Base-by-base conservation (phyloP, 805 yeast genomes). In the Ogataea siamensis region DNA sequence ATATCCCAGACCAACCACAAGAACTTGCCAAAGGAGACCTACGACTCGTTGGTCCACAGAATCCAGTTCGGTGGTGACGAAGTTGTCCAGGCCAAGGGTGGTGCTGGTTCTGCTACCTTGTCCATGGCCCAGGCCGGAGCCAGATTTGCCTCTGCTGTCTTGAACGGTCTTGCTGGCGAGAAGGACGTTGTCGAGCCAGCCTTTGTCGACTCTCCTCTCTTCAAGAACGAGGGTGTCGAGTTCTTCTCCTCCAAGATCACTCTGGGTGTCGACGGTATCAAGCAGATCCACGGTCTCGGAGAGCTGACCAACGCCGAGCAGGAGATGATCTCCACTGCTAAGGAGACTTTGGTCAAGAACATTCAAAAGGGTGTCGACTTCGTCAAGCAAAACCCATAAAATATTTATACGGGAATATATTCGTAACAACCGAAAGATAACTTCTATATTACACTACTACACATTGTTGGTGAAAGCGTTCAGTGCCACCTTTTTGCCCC, bases 181-280 rank as follows among this genome's bases (percentile, higher is more conserved):
- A 43, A 51, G 39, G 62, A 60, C 39, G 58, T 70, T 53, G 62
- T 69, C 36, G 85, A 80, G 65, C 73, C 80, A 26, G 59, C 80
- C 18, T 74, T 67, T 49, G 70, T 74, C 30, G 93, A 84, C 65
- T 80, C 87, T 51, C 93, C 93, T 60, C 71, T 84, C 63, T 84
- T 73, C 77, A 80, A 83, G 67, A 59, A 63, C 40, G 96, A 89
- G 73, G 98, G 98, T 63, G 85, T 93, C 58, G 91, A 87, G 49
- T 93, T 89, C 85, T 93, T 93, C 76, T 88, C 98, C 39, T 83
- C 96, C 53, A 83, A 80, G 70, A 94, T 93, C 53, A 85, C 95
- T 55, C 80, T 91, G 60, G 98, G 98, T 54, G 83, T 82, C 61
- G 77, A 83, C 49, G 97, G 97, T 81, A 86, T 84, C 53, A 76